Conservation (phyloP, 176 grass and related monocot species). For the Secale cereale region DNA sequence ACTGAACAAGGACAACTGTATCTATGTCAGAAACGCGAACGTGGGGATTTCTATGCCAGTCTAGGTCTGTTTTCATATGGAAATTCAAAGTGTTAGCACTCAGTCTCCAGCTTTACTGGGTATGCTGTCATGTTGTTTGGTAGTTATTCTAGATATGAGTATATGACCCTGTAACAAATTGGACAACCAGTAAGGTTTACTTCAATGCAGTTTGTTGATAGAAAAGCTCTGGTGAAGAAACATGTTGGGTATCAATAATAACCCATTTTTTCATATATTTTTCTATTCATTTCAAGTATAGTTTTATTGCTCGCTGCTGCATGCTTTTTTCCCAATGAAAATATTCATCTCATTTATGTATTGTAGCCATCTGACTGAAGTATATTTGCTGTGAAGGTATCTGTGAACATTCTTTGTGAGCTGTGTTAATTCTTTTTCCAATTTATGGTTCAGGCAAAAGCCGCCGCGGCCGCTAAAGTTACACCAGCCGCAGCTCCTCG, state of each 20-base stretch:
- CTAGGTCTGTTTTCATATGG: not conserved
- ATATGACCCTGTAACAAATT: not conserved
- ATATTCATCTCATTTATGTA: not conserved
- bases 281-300: not conserved
- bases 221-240: not conserved
- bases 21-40: not conserved
- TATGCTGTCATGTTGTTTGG: not conserved
- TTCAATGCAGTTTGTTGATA: not conserved
- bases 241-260: not conserved
- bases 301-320: not conserved
- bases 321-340: not conserved
- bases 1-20: not conserved
- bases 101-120: not conserved
- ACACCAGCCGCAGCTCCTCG: slow-evolving; percentile 37
- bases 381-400: not conserved
- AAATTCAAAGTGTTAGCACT: not conserved
- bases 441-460: slow-evolving; percentile 65
- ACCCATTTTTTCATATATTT: too few species aligned
- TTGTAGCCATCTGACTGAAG: not conserved
- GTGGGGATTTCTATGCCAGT: not conserved
- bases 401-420: not conserved
- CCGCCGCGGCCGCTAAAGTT: slow-evolving; percentile 42
- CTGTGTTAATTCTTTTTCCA: slow-evolving; percentile 1
- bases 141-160: not conserved
- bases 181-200: not conserved